Evolutionary conservation across 768 basidiomycete genomes (phyloP), one percentile per base, ranked within the genome.

Genomic region (Agaricus sinodeliciosus): DNA sequence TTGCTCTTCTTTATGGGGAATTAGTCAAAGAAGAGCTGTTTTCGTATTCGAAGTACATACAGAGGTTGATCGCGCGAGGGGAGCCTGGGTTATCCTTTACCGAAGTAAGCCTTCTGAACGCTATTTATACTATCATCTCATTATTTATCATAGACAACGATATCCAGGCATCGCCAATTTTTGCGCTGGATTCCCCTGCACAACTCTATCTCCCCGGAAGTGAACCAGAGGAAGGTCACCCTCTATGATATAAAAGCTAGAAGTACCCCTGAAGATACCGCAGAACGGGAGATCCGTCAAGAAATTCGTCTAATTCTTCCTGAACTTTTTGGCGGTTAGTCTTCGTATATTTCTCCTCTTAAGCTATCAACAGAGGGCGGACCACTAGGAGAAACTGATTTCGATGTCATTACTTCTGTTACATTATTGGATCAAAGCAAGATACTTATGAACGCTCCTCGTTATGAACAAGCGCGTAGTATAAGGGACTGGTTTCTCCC

Each of bases 401-500:
- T 46, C 11, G 41, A 13, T 15, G 46, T 54, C 9, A 22, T 61
- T 6, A 75, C 77, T n/a, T 67, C 71, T 11, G 59, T 67, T 4
- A 62, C 62, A n/a, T 58, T 82, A 15, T 63, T 72, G 11, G 57
- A 62, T 13, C 69, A 65, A 25, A 87, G 84, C 62, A 65, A 59
- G 8, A 69, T 67, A 3, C 61, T 85, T 40, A 60, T 81, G 27
- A 65, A 65, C 3, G 82, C 86, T 2, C 74, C 86, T 19, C 79
- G 85, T 18, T 90, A 81, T 56, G 87, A 90, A 57, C 87, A 90
- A 67, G 79, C 87, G 35, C 74, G 84, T 59, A 79, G 78, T 8
- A 76, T 90, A 50, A 75, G 73, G 50, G 77, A 81, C 44, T 92
- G 90, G 90, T 70, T 92, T 28, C 63, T 88, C n/a, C 90, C 89